Percentiles rank a stretch among this genome's conserved stretches.
Evolutionary conservation across 208 protist species (phyloP).

Genomic region (Acanthamoeba castellanii): DNA sequence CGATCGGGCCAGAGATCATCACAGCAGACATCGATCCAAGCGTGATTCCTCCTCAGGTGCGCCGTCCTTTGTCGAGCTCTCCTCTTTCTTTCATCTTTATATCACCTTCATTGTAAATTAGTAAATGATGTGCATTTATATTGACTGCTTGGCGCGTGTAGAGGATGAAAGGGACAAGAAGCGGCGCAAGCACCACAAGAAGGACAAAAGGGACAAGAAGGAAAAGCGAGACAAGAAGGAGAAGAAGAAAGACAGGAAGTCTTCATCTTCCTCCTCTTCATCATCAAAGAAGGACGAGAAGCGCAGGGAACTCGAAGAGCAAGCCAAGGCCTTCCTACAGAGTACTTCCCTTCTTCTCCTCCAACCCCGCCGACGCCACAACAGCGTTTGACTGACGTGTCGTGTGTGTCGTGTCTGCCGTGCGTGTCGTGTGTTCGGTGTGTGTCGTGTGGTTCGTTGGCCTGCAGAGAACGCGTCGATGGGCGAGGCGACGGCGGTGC

Average conservation of each 20-base stretch:
- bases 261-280: not conserved
- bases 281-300: not conserved
- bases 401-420: too few species aligned
- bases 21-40: not conserved
- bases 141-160: not conserved
- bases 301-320: not conserved
- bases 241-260: conserved; percentile 40
- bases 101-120: not conserved
- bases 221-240: conserved; percentile 20
- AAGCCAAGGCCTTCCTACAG: conserved; percentile 12
- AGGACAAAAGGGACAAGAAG: conserved; percentile 53
- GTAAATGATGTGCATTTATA: not conserved
- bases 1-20: not conserved
- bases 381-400: not conserved
- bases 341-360: not conserved
- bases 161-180: conserved; percentile 10
- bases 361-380: not conserved
- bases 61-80: not conserved
- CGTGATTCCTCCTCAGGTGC: not conserved
- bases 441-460: not conserved
- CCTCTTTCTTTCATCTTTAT: not conserved
- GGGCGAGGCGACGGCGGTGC: not conserved
- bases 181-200: conserved; percentile 2
- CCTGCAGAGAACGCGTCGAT: conserved; percentile 25
- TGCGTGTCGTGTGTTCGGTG: not conserved